These are phyloP conservation scores for Didymella segeticola DNA, from an alignment of 2,329 filamentous ascomycete genomes.

Conservation along the genomic window DNA sequence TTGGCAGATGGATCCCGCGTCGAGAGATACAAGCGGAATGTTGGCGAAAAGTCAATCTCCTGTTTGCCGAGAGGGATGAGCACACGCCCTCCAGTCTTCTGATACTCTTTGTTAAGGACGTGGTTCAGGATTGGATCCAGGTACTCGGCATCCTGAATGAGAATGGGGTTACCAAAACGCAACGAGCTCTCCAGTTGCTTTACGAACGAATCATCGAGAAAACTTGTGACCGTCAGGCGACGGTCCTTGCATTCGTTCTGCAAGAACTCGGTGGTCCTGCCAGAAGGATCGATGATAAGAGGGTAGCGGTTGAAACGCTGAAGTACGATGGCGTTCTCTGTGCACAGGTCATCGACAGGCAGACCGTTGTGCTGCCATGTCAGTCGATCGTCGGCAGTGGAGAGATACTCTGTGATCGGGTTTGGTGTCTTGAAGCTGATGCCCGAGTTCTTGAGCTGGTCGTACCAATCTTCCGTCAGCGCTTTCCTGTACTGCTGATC, in stretches of 20 bases:
- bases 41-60: conserved; percentile 97
- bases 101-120: conserved; percentile 98
- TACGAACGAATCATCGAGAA: conserved; percentile 96
- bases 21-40: conserved; percentile 93
- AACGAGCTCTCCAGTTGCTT: conserved; percentile 97
- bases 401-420: conserved; percentile 93
- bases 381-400: conserved; percentile 92
- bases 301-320: conserved; percentile 99
- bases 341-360: conserved; percentile 96
- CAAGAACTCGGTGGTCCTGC: conserved; percentile 91
- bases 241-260: conserved; percentile 94
- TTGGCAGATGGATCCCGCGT: conserved; percentile 95
- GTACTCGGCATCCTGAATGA: conserved; percentile 98
- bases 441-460: conserved; percentile 91
- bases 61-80: conserved; percentile 98
- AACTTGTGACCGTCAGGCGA: conserved; percentile 94
- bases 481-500: conserved; percentile 97
- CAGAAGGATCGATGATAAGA: conserved; percentile 96
- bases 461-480: conserved; percentile 97
- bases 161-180: conserved; percentile 96
- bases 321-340: conserved; percentile 96
- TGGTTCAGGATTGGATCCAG: conserved; percentile 97
- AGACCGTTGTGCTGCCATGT: conserved; percentile 94
- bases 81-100: conserved; percentile 96
- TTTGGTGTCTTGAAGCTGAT: conserved; percentile 93